Evolutionary conservation across 306 rosid genomes (phyloP), one percentile per base, ranked within the genome.

Genomic region (Vachellia pachyceras): DNA sequence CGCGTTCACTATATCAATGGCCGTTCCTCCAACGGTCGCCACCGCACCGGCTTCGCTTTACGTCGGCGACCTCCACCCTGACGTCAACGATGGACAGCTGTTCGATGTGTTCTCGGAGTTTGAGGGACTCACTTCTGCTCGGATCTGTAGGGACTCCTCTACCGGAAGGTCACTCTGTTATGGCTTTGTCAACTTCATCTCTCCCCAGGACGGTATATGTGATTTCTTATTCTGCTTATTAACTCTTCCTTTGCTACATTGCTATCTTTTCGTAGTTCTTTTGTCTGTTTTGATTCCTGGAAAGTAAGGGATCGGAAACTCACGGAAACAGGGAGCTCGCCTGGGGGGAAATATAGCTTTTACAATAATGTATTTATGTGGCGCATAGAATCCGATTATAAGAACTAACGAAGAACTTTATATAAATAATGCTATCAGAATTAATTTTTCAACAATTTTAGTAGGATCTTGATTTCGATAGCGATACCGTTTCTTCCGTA

Each of bases 31-130:
- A 54, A 36, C 83, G 40, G 83, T 50, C 47, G 44, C 70, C 73
- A 52, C 77, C 20, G 13, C 85, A 0, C 66, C 66, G 35, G 82
- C 84, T 42, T 85, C 91, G 4, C 84, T 90, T 11, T 90, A 90
- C 83, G 90, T 90, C 69, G 94, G 94, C 18, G 90, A 90, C 78
- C 92, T 90, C 54, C 84, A 77, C 45, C 90, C 87, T 9, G 87
- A 88, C 46, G 80, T 82, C 65, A 82, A 37, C 45, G 92, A 90
- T 14, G 83, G 50, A 3, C 79, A 73, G 52, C 92, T 90, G 58
- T 22, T 54, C 42, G 88, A 88, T 1, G 83, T 82, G 13, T 90
- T 90, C 83, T 45, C 78, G 3, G 80, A 77, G 37, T 87, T 83
- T 78, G 73, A 85, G 50, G 45, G 79, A 74, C 57, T 88, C 11